Evolutionary conservation across 2,329 filamentous ascomycete species (phyloP), one percentile per base, ranked within the genome.

Genomic region (Pseudogymnoascus sp.): DNA sequence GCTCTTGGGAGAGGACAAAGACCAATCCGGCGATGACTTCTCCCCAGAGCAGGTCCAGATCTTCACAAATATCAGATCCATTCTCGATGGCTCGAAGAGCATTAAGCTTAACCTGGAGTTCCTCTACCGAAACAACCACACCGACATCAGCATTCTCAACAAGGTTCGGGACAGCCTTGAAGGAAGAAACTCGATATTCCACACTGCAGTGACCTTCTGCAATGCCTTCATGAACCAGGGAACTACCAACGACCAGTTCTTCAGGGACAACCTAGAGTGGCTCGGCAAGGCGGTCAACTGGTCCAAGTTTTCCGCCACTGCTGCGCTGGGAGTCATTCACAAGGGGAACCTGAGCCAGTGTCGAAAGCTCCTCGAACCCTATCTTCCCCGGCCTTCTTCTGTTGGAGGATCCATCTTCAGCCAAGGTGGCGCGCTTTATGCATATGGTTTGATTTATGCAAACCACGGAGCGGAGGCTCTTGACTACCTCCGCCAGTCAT

Each of bases 181-280:
- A 73, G 92, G 92, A 36, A 86, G 95, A 60, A 97, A 96, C 77
- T 97, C 93, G 33, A 99, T 99, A 68, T 97, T 97, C 82, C 94
- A 99, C 75, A 96, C 92, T 1, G 92, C 92, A 3, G 91, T 99
- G 62, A 97, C 94, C 0, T 94, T 99, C 71, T 94, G 93, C 72
- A 97, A 97, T 71, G 94, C 92, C 9, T 97, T 99, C 74, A 99
- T 99, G 94, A 96, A 99, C 73, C 92, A 96, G 61, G 95, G 94
- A 63, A 99, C 94, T 0, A 97, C 93, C 0, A 94, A 96, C 70
- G 94, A 99, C 77, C 95, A 93, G 71, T 99, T 99, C 78, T 97
- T 99, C 85, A 85, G 95, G 6, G 92, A 97, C 72, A 99, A 99
- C 73, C 78, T 99, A 25, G 94, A 99, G 67, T 99, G 94, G 94